phyloP scores from a whole-genome alignment of 495 filamentous ascomycete genomes.

The Hypoxylon lenormandii region DNA sequence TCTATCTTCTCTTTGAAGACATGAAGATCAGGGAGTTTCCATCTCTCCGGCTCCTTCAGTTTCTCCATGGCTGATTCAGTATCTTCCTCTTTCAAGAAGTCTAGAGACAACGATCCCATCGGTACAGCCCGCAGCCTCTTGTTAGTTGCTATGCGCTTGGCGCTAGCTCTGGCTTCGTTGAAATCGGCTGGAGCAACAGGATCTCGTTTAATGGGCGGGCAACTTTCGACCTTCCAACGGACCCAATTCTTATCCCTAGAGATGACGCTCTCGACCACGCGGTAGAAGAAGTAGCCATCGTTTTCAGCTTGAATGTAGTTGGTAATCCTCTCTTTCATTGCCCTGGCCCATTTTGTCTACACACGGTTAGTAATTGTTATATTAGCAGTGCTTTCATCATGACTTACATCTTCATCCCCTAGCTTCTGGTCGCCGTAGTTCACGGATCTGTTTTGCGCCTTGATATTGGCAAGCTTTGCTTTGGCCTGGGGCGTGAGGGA shows the following conservation, averaged over 20 bases:
- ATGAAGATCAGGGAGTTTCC: slow-evolving; percentile 59
- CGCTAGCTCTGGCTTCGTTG: slow-evolving; percentile 71
- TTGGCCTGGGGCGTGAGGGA: slow-evolving; percentile 86
- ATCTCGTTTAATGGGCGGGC: slow-evolving; percentile 82
- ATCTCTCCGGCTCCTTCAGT: slow-evolving; percentile 60
- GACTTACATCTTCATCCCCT: slow-evolving; percentile 81
- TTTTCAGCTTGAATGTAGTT: slow-evolving; percentile 79
- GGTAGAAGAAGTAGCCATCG: slow-evolving; percentile 92
- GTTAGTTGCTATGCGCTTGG: slow-evolving; percentile 71
- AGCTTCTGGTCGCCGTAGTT: slow-evolving; percentile 79
- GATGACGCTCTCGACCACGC: slow-evolving; percentile 94
- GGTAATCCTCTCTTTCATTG: slow-evolving; percentile 78
- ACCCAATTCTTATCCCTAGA: slow-evolving; percentile 98
- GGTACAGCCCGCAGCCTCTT: slow-evolving; percentile 74
- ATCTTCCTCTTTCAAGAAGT: slow-evolving; percentile 76
- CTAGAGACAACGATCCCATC: slow-evolving; percentile 77
- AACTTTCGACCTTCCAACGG: slow-evolving; percentile 94
- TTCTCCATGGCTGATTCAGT: slow-evolving; percentile 60
- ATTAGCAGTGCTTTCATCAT: neutral
- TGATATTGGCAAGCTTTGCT: slow-evolving; percentile 75
- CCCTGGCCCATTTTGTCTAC: slow-evolving; percentile 77
- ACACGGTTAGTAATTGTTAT: slow-evolving; percentile 12
- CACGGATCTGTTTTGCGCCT: slow-evolving; percentile 81
- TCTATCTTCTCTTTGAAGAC: slow-evolving; percentile 70
- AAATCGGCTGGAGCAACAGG: slow-evolving; percentile 74